phyloP scores from a whole-genome alignment of 768 basidiomycete genomes.

The Guyanaporus albipodus region DNA sequence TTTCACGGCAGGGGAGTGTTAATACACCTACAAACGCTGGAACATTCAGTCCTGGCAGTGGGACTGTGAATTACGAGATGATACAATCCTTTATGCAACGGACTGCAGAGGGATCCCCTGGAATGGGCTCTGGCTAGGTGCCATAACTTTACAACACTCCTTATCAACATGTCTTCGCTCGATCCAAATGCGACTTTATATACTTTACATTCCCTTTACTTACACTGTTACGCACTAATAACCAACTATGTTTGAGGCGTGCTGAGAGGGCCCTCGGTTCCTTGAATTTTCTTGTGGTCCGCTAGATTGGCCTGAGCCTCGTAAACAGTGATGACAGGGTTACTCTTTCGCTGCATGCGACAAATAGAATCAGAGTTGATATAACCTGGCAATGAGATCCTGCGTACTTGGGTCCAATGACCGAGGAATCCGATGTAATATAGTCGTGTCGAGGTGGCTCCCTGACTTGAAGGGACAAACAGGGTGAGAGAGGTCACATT shows the following conservation, averaged over 20 bases:
- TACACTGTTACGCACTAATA: background rate
- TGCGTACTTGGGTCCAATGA: conserved; percentile 68
- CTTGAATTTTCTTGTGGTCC: conserved; percentile 84
- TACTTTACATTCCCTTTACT: conserved; percentile 13
- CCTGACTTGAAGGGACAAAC: conserved; percentile 77
- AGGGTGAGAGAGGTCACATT: conserved; percentile 78
- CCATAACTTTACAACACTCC: background rate
- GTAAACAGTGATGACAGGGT: conserved; percentile 82
- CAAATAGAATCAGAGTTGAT: background rate
- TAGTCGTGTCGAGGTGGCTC: conserved; percentile 69
- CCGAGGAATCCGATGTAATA: conserved; percentile 89
- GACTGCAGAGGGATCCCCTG: conserved; percentile 30
- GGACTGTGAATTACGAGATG: conserved; percentile 38
- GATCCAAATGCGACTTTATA: no score
- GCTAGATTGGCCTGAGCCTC: conserved; percentile 84
- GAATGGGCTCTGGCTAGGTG: conserved; percentile 15
- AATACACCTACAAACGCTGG: conserved; percentile 10
- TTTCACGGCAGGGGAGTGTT: conserved; percentile 10
- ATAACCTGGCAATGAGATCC: background rate
- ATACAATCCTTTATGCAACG: conserved; percentile 46
- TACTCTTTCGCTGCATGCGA: conserved; percentile 59
- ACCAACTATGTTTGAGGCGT: conserved; percentile 36
- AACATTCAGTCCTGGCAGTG: conserved; percentile 21
- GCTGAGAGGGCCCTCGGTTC: conserved; percentile 60
- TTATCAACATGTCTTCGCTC: background rate